These are phyloP conservation scores for Kitagawia praeruptora DNA, from an alignment of 129 eudicot genomes.

Conservation along the genomic window DNA sequence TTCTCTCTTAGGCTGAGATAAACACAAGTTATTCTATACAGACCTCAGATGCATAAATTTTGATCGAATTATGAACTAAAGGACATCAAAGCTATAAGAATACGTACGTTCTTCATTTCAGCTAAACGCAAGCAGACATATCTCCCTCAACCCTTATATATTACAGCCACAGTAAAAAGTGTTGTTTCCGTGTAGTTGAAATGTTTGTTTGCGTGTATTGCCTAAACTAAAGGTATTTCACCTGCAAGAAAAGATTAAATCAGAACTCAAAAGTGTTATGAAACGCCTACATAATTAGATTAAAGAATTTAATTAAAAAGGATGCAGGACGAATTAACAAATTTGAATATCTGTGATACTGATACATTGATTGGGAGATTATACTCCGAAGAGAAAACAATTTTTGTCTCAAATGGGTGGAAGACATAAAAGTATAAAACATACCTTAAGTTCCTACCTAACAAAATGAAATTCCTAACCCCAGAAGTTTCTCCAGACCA, in stretches of 20 bases:
- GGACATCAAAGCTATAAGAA: slow-evolving; percentile 13
- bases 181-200: background rate
- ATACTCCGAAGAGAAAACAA: background rate
- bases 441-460: background rate
- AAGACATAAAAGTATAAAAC: background rate
- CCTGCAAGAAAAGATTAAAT: slow-evolving; percentile 10
- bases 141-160: slow-evolving; percentile 15
- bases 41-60: background rate
- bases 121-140: slow-evolving; percentile 29
- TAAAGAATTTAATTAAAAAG: background rate
- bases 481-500: background rate
- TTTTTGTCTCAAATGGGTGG: background rate
- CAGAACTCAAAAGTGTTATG: background rate
- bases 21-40: background rate
- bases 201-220: background rate
- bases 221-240: background rate
- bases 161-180: background rate
- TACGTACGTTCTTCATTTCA: slow-evolving; percentile 48
- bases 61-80: background rate
- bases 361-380: background rate
- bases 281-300: background rate
- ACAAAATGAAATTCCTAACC: background rate
- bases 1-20: background rate
- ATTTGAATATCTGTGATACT: background rate
- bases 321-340: background rate